Conservation (phyloP, 768 basidiomycete species). For the Rhodotorula kratochvilovae region DNA sequence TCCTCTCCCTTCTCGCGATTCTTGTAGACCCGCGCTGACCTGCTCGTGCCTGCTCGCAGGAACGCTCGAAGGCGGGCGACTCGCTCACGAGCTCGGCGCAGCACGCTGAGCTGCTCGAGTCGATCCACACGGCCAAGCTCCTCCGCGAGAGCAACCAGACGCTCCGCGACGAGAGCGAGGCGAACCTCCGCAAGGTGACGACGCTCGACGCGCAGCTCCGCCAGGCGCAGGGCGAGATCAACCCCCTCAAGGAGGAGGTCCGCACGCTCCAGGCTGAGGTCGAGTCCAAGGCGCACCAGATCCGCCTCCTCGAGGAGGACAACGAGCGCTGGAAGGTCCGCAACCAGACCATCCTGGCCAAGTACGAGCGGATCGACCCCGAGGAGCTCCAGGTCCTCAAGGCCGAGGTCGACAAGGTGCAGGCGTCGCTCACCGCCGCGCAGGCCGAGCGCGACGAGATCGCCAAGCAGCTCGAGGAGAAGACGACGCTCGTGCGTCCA, state of each 20-base stretch:
- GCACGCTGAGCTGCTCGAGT: conserved; percentile 75
- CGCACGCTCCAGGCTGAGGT: conserved; percentile 66
- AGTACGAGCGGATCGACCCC: conserved; percentile 87
- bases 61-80: conserved; percentile 72
- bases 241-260: conserved; percentile 69
- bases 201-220: conserved; percentile 55
- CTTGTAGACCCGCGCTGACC: background rate
- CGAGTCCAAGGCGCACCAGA: conserved; percentile 63
- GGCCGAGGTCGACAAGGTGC: conserved; percentile 53
- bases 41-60: conserved; percentile 51
- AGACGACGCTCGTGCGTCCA: conserved; percentile 15
- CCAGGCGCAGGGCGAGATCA: conserved; percentile 59
- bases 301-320: conserved; percentile 69
- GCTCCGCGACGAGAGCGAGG: conserved; percentile 69
- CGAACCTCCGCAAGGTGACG: conserved; percentile 60
- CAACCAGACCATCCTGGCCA: conserved; percentile 71
- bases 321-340: conserved; percentile 78
- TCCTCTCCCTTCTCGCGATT: background rate
- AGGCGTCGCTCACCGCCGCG: conserved; percentile 26
- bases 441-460: conserved; percentile 18
- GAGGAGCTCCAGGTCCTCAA: conserved; percentile 73
- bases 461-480: conserved; percentile 16
- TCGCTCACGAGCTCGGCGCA: conserved; percentile 68
- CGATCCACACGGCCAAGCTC: conserved; percentile 80
- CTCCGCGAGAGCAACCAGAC: conserved; percentile 84